Evolutionary conservation across 2,329 filamentous ascomycete species (phyloP).

Genomic region (Pseudocercospora eumusae): DNA sequence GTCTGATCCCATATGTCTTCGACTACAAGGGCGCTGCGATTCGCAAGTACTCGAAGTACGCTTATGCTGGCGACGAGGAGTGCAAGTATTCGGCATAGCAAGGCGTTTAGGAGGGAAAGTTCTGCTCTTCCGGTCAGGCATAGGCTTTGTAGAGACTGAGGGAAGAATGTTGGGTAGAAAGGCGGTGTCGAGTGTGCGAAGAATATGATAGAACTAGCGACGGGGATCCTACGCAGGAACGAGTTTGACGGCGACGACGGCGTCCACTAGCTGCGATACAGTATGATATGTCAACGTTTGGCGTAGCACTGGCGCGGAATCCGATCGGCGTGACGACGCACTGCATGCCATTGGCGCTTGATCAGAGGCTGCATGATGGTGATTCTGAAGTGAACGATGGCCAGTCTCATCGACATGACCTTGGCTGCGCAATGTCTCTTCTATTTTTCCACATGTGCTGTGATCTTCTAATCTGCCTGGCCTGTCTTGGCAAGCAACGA

Average conservation of each 20-base stretch:
- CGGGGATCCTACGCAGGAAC: conserved; percentile 6
- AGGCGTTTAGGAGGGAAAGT: not conserved
- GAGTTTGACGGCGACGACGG: not conserved
- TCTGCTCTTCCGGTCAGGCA: not conserved
- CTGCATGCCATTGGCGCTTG: too few relatives aligned
- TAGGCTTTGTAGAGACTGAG: not conserved
- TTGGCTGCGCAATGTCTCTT: not conserved
- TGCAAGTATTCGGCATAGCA: conserved; percentile 22
- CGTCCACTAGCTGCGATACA: not conserved
- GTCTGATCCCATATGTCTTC: conserved; percentile 62
- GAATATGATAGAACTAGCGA: too few relatives aligned
- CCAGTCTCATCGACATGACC: conserved; percentile 1
- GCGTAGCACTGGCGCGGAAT: not conserved
- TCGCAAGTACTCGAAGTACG: conserved; percentile 68
- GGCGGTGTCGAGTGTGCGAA: conserved; percentile 3
- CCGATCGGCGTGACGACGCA: not conserved
- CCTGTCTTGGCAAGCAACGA: not conserved
- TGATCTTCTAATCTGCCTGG: not conserved
- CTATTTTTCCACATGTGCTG: too few relatives aligned
- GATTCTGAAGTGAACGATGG: too few relatives aligned
- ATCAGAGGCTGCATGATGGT: not conserved
- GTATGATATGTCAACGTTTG: not conserved
- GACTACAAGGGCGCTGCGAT: conserved; percentile 75
- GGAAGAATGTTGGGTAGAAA: not conserved
- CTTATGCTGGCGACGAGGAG: conserved; percentile 63